Percentiles rank a stretch among this genome's conserved stretches.
These are phyloP conservation scores for Phytophthora sp. DNA, from an alignment of 352 stramenopile genomes.

Conservation along the genomic window DNA sequence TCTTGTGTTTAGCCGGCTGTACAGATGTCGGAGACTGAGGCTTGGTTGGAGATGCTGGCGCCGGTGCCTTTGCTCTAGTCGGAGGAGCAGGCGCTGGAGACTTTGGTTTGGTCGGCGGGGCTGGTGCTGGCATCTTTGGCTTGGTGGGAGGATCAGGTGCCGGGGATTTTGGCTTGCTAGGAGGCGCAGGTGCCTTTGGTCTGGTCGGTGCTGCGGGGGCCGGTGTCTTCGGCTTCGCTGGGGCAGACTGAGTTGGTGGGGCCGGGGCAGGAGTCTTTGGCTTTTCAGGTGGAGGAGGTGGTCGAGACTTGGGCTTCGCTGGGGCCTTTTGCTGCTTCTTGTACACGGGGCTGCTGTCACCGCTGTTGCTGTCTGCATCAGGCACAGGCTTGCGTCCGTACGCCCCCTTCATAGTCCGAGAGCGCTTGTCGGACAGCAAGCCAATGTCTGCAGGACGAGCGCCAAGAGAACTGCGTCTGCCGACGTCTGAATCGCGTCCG, in stretches of 20 bases:
- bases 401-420: conserved; percentile 17
- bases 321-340: conserved; percentile 20
- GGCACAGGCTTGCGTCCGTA: conserved; percentile 33
- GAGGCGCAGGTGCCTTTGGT: conserved; percentile 12
- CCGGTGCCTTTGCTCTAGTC: conserved; percentile 4
- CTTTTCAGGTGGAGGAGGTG: conserved; percentile 15
- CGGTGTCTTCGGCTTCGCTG: conserved; percentile 8
- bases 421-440: conserved; percentile 16
- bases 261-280: conserved; percentile 13
- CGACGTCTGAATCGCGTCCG: conserved; percentile 15
- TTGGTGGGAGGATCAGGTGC: conserved; percentile 11
- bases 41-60: conserved; percentile 3
- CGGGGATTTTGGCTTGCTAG: conserved; percentile 15
- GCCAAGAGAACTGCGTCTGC: conserved; percentile 25
- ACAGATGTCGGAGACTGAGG: conserved; percentile 2
- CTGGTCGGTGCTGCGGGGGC: conserved; percentile 1
- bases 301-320: conserved; percentile 14
- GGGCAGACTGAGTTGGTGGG: conserved; percentile 1
- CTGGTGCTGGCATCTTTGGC: background rate
- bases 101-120: conserved; percentile 10
- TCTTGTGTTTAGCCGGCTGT: conserved; percentile 6
- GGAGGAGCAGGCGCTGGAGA: background rate
- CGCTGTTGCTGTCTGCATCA: conserved; percentile 8
- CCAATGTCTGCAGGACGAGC: conserved; percentile 15
- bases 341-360: conserved; percentile 5